Evolutionary conservation across 1,139 yeast genomes (phyloP), one percentile per base, ranked within the genome.

Genomic region (Zygosaccharomyces pseudobailii): DNA sequence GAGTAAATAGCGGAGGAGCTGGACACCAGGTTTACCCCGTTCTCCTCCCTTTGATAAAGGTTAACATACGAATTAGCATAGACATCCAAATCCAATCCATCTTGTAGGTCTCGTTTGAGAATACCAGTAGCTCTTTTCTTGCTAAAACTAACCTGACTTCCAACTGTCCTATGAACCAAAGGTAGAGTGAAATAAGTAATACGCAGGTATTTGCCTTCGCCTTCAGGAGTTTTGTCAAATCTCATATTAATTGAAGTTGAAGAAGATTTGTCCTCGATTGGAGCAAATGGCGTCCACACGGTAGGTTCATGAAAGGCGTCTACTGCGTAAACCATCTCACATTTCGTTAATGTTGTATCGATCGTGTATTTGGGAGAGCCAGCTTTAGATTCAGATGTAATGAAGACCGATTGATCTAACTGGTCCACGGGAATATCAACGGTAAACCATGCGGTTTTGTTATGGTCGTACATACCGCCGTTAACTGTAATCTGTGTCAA

Each of bases 361-460:
- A 55, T 62, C 22, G 43, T 34, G 49, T 51, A 59, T 22, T 40
- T 31, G 8, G 52, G 48, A 27, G 47, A 36, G 27, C 40, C 42
- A 9, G 45, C 44, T 8, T 49, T 43, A 19, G 60, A 56, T 7
- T 48, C 48, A 22, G 64, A 55, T 20, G 48, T 51, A 24, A 63
- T 51, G 27, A 50, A 46, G n/a, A 61, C 48, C 6, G 63, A 53
- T 20, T 48, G 42, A n/a, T 28, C 25, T 21, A 58, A 46, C 28
- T 51, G 47, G 17, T 53, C 40, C 17, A 57, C 22, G 40, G 67
- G 67, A n/a, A 63, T 49, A 38, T 60, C 59, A 24, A 60, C 53
- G 6, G 59, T 56, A 46, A 61, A 63, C 59, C 63, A 62, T 7
- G 61, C 62, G 9, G 61, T 54, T 9, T 50, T 55, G 43, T 58